phyloP scores from a whole-genome alignment of 257 asterid genomes.

The Nicotiana benthamiana region DNA sequence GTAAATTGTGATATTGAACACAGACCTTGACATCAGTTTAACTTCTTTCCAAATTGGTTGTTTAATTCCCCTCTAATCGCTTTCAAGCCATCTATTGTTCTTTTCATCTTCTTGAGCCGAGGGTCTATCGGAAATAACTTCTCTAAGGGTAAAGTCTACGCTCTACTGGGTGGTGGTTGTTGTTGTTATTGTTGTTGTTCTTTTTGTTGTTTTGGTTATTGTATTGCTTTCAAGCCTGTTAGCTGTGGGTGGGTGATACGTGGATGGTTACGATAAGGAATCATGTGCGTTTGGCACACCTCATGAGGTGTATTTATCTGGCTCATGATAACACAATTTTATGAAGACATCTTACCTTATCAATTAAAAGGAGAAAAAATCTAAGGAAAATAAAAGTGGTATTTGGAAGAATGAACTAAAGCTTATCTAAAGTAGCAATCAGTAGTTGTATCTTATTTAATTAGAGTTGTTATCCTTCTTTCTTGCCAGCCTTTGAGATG shows the following conservation, averaged over 20 bases:
- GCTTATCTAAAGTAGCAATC: not conserved
- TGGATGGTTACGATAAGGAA: not conserved
- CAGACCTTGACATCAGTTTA: too few relatives aligned
- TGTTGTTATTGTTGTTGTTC: too few relatives aligned
- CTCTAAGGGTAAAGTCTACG: too few relatives aligned
- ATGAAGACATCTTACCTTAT: not conserved
- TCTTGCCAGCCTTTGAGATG: not conserved
- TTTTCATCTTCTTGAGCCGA: too few relatives aligned
- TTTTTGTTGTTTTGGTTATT: too few relatives aligned
- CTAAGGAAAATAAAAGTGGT: conserved; percentile 1
- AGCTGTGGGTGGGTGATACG: not conserved
- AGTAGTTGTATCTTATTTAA: not conserved
- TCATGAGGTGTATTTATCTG: not conserved
- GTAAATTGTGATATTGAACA: too few relatives aligned
- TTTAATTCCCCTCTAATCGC: too few relatives aligned
- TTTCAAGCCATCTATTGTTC: not conserved
- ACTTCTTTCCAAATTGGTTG: too few relatives aligned
- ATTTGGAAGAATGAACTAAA: not conserved
- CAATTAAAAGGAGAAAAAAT: not conserved
- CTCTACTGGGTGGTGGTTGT: too few relatives aligned
- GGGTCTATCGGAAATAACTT: too few relatives aligned
- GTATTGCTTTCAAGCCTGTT: not conserved
- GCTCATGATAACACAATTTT: not conserved
- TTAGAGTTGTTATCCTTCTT: not conserved
- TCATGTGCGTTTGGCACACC: not conserved